These are phyloP conservation scores for Cyberlindnera japonica DNA, from an alignment of 805 yeast species.

Conservation along the genomic window DNA sequence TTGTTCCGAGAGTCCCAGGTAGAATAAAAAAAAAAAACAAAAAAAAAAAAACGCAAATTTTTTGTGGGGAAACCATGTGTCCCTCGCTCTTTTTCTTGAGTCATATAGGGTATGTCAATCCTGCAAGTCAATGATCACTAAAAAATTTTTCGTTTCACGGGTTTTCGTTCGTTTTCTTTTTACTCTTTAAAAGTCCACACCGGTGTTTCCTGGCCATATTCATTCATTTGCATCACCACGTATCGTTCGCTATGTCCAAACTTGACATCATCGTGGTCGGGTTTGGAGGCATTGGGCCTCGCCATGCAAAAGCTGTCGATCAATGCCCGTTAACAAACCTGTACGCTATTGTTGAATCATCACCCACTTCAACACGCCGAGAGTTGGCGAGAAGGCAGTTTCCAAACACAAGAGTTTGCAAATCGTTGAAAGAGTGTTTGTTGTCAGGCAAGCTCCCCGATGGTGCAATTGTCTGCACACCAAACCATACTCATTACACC, in stretches of 20 bases:
- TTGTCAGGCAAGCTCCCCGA: constrained; percentile 6
- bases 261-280: constrained; percentile 18
- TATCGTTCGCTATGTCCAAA: not conserved
- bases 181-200: too few relatives aligned
- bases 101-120: not conserved
- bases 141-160: not conserved
- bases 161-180: not conserved
- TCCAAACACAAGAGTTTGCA: constrained; percentile 12
- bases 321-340: constrained; percentile 15
- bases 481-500: constrained; percentile 17
- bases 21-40: not conserved
- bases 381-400: constrained; percentile 4
- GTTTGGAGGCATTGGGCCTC: constrained; percentile 21
- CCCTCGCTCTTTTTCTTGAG: too few relatives aligned
- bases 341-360: constrained; percentile 16
- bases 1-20: not conserved
- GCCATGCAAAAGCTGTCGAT: constrained; percentile 17
- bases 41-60: too few relatives aligned
- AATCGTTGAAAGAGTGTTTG: constrained; percentile 9
- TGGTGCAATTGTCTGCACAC: constrained; percentile 22
- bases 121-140: not conserved
- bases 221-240: not conserved
- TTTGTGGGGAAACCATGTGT: not conserved
- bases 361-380: constrained; percentile 10
- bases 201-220: too few relatives aligned